These are phyloP conservation scores for Cystobasidium sp. DNA, from an alignment of 1,284 basidiomycete genomes.

Conservation along the genomic window DNA sequence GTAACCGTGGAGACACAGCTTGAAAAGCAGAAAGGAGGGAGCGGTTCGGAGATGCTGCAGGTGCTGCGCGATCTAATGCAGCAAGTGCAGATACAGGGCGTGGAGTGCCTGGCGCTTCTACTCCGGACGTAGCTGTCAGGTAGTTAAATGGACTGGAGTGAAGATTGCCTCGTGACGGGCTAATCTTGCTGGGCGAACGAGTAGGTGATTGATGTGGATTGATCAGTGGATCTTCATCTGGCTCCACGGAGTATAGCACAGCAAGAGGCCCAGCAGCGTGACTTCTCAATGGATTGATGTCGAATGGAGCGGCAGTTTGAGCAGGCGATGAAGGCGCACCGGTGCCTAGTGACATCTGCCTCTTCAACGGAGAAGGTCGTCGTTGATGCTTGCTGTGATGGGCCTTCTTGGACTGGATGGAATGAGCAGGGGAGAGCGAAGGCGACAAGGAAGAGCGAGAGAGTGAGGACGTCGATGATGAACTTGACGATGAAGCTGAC, in stretches of 20 bases:
- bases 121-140: neutral
- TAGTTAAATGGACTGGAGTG: slow-evolving; percentile 8
- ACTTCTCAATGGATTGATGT: neutral
- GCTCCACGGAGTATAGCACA: slow-evolving; percentile 23
- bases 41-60: slow-evolving; percentile 13
- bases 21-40: slow-evolving; percentile 37
- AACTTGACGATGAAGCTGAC: neutral
- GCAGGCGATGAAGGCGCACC: neutral
- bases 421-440: slow-evolving; percentile 6
- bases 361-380: slow-evolving; percentile 17
- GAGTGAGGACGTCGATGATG: neutral
- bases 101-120: neutral
- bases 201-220: neutral
- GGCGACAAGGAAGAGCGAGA: slow-evolving; percentile 14
- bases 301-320: neutral
- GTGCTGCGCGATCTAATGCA: neutral
- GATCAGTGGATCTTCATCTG: slow-evolving; percentile 18
- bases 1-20: slow-evolving; percentile 25
- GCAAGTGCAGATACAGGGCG: neutral
- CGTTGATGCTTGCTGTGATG: neutral
- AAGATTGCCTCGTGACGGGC: neutral
- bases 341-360: slow-evolving; percentile 17
- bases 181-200: neutral
- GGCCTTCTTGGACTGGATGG: slow-evolving; percentile 2
- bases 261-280: slow-evolving; percentile 25